Evolutionary conservation across 75 land plant genomes (phyloP).

Genomic region (Ceratopteris richardii): DNA sequence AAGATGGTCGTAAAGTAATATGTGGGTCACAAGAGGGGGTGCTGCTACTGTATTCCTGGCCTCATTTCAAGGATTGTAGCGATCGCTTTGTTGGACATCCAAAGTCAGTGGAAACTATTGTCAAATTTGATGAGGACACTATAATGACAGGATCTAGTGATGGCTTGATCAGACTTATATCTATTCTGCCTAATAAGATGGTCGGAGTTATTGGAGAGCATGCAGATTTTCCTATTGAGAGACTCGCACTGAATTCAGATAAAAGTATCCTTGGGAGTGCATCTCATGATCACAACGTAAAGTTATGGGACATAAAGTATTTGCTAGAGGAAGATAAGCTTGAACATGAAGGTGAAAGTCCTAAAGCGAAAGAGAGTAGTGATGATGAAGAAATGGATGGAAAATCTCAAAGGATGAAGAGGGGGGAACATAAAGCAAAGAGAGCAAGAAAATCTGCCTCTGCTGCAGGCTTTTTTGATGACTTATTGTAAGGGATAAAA

Average conservation of each 20-base stretch:
- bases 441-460: neutral
- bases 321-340: slow-evolving; percentile 23
- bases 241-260: slow-evolving; percentile 81
- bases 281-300: slow-evolving; percentile 77
- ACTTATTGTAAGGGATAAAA: neutral
- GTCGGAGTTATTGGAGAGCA: slow-evolving; percentile 94
- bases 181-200: slow-evolving; percentile 81
- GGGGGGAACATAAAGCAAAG: neutral
- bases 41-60: slow-evolving; percentile 88
- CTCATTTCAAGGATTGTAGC: slow-evolving; percentile 85
- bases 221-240: slow-evolving; percentile 78
- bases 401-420: slow-evolving; percentile 2
- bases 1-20: slow-evolving; percentile 80
- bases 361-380: slow-evolving; percentile 1
- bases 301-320: slow-evolving; percentile 63
- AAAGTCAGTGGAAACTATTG: slow-evolving; percentile 67
- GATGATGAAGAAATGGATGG: slow-evolving; percentile 19
- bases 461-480: neutral
- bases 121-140: slow-evolving; percentile 95
- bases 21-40: slow-evolving; percentile 93
- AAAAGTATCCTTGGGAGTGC: slow-evolving; percentile 72
- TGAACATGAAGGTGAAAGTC: slow-evolving; percentile 7
- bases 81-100: slow-evolving; percentile 86
- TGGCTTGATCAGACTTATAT: slow-evolving; percentile 80
- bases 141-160: slow-evolving; percentile 80